These are phyloP conservation scores for Fremontodendron californicum DNA, from an alignment of 345 rosid genomes.

Conservation along the genomic window DNA sequence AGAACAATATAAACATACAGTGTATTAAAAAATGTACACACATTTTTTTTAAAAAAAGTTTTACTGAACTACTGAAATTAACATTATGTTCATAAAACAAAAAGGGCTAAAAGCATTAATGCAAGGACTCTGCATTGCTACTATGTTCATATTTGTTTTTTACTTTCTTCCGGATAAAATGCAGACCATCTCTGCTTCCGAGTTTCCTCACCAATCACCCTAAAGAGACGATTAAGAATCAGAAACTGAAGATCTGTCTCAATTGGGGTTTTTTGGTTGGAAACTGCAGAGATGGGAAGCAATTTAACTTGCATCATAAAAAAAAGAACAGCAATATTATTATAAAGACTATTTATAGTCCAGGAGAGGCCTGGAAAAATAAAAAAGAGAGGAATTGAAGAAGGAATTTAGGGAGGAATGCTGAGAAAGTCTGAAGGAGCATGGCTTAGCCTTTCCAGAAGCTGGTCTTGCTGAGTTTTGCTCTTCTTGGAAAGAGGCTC, in stretches of 20 bases:
- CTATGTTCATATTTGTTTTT: slow-evolving; percentile 7
- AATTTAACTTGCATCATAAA: slow-evolving; percentile 35
- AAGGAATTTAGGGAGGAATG: slow-evolving; percentile 31
- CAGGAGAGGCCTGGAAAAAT: background rate
- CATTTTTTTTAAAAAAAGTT: no score
- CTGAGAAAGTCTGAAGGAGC: slow-evolving; percentile 27
- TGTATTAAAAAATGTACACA: no score
- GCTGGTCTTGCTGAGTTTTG: slow-evolving; percentile 28
- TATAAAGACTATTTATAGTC: slow-evolving; percentile 15
- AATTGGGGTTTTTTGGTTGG: background rate
- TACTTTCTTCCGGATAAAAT: slow-evolving; percentile 37
- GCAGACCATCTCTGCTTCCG: slow-evolving; percentile 52
- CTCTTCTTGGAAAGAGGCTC: slow-evolving; percentile 49
- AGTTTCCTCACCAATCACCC: slow-evolving; percentile 20
- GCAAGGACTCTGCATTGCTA: slow-evolving; percentile 26
- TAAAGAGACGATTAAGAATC: background rate
- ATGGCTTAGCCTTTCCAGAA: slow-evolving; percentile 22
- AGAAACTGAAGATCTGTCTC: background rate
- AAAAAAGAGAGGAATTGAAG: background rate
- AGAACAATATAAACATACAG: background rate
- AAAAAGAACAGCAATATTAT: slow-evolving; percentile 13
- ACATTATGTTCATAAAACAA: background rate
- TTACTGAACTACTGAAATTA: background rate
- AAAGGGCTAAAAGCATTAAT: background rate
- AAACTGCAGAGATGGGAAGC: slow-evolving; percentile 53